Conservation (phyloP, 1,139 yeast genomes). For the Candida sp. region DNA sequence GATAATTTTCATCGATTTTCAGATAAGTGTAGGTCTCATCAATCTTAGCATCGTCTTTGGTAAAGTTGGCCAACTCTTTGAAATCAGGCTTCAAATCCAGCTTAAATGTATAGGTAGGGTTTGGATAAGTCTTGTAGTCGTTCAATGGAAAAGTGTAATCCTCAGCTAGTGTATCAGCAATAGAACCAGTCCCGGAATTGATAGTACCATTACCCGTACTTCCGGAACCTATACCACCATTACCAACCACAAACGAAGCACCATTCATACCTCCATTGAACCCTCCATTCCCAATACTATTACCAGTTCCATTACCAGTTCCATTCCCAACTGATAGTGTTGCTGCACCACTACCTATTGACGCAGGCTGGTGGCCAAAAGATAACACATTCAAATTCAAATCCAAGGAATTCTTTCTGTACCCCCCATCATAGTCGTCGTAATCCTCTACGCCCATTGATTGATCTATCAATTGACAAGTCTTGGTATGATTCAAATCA, state of each 20-base stretch:
- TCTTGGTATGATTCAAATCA: neutral
- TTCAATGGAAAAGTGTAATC: neutral
- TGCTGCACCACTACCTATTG: neutral
- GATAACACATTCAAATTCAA: neutral
- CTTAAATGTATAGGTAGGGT: neutral
- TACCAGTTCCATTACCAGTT: neutral
- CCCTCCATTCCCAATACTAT: too few relatives aligned
- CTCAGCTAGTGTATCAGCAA: neutral
- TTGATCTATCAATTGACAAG: neutral
- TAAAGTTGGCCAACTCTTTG: neutral
- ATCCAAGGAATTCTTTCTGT: neutral
- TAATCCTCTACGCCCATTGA: neutral
- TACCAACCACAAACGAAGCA: neutral
- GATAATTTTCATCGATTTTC: neutral
- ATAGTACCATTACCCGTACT: neutral
- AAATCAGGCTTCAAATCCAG: neutral
- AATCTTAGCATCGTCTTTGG: neutral
- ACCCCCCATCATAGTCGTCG: neutral
- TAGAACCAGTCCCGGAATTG: neutral
- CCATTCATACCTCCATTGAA: neutral
- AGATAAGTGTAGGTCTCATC: neutral
- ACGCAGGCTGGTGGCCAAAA: neutral
- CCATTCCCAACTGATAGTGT: neutral
- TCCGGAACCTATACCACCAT: too few relatives aligned
- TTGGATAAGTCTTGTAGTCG: neutral